Base-by-base conservation (phyloP, 306 rosid species). In the Rubus idaeus region DNA sequence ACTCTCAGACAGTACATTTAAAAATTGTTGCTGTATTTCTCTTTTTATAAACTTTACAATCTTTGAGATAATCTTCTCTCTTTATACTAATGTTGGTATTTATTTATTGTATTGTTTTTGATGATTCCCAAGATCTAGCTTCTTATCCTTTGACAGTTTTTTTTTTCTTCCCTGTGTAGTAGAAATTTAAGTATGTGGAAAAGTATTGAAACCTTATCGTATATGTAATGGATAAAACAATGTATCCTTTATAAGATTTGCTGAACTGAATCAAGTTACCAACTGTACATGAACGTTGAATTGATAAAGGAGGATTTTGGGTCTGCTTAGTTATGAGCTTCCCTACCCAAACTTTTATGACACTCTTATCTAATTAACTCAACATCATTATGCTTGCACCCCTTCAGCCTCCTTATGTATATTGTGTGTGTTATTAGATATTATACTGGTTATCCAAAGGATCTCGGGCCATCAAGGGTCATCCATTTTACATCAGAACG, bases 401-500 rank as follows among this genome's bases (percentile, higher is more conserved):
- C 40, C 51, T 11, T 75, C 66, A 45, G 52, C 42, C 23, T 26
- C 23, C 45, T 69, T 58, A 61, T 30, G n/a, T 45, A n/a, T 26
- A 4, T n/a, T 70, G 11, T 65, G 41, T 82, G 16, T 60, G 63
- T 12, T 77, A 17, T 23, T 44, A 95, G 99, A 89, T 89, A 90
- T 77, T 90, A 92, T 73, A 89, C 90, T 66, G 97, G 97, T 74
- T 90, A 86, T 77, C 97, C 97, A 44, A 95, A 95, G 89, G 87
- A 88, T 81, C 92, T 92, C 51, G 97, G 96, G 76, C 92, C 97
- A 52, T 89, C 99, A 39, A 80, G 89, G 83, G 90, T 95, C 66
- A 79, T 90, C 84, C 88, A 90, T 90, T 92, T 92, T 85, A 90
- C 92, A 52, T 92, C 97, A 55, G 97, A 95, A 84, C 95, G 93